Base-by-base conservation (phyloP, 129 eudicot genomes). In the Flaveria linearis region DNA sequence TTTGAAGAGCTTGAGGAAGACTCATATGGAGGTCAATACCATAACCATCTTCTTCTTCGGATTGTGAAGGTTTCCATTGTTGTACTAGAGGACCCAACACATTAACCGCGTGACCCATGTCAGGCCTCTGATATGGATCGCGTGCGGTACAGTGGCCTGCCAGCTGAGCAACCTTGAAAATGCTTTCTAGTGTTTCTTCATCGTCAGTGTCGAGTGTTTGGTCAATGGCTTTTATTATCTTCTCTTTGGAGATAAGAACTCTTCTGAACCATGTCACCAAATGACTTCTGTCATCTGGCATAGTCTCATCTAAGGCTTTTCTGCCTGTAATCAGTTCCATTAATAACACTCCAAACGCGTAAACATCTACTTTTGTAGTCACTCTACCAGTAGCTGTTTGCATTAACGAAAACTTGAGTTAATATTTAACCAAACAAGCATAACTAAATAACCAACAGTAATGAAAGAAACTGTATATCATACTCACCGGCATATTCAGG, bases 31-130 rank as follows among this genome's bases (percentile, higher is more conserved):
- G 51, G 26, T 85, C 85, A 22, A 72, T 50, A 52, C 77, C 88
- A 63, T 67, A 57, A 65, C 81, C 75, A 45, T 80, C 84, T n/a
- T 82, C 96, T 43, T 69, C 86, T 15, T 82, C 87, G 2, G 65
- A 68, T 14, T 66, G 55, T 1, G 81, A 72, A 5, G 97, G 94
- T 64, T 66, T 82, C 97, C 97, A 91, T 69, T 83, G 84, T 70
- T 86, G 81, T 20, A 91, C 94, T 57, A 91, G 82, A 7, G 94
- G 88, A 1, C 89, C 82, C 69, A 88, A 70, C 56, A 86, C 86
- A 20, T 78, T 91, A 17, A 91, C 94, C 12, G 82, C 91, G n/a
- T 91, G 94, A 41, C 91, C 80, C 97, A 91, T 91, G 77, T 91
- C 91, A 1, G 97, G 97, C 62, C 94, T 75, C 47, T 91, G 93